These are phyloP conservation scores for Lithospermum erythrorhizon DNA, from an alignment of 257 asterid genomes.

Conservation along the genomic window DNA sequence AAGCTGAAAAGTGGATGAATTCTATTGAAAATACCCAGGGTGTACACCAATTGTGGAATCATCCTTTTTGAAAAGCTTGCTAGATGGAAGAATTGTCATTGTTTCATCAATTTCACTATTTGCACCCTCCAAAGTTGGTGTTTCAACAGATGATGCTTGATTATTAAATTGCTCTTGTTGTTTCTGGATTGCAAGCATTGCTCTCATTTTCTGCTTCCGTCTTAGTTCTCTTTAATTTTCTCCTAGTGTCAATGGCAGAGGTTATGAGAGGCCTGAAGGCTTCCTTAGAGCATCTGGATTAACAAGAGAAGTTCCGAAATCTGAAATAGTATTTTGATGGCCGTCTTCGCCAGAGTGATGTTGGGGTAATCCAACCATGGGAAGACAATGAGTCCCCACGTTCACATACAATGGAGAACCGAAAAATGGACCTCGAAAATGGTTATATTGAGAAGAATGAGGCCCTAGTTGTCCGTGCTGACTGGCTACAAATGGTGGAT, in stretches of 20 bases:
- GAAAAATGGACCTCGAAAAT: constrained; percentile 24
- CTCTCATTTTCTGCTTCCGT: constrained; percentile 83
- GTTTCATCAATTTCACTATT: constrained; percentile 35
- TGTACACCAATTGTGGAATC: constrained; percentile 31
- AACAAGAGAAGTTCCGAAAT: constrained; percentile 29
- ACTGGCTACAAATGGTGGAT: constrained; percentile 25
- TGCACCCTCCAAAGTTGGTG: constrained; percentile 41
- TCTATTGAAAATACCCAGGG: constrained; percentile 35
- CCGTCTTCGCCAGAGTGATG: no score
- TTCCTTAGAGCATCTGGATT: constrained; percentile 28
- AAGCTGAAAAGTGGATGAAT: constrained; percentile 58
- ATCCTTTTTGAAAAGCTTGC: constrained; percentile 46
- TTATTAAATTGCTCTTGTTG: constrained; percentile 69
- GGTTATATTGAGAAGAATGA: constrained; percentile 31
- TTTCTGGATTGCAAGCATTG: constrained; percentile 75
- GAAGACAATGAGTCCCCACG: constrained; percentile 31
- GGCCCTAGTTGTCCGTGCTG: constrained; percentile 32
- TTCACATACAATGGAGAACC: constrained; percentile 42
- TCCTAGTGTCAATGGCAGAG: constrained; percentile 73
- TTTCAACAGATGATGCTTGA: constrained; percentile 32
- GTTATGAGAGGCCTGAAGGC: constrained; percentile 20
- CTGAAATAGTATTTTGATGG: constrained; percentile 17
- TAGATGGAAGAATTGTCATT: constrained; percentile 30
- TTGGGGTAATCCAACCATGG: constrained; percentile 22
- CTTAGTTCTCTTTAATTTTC: constrained; percentile 79